phyloP scores from a whole-genome alignment of 2,329 filamentous ascomycete species.

The Ilyonectria destructans region DNA sequence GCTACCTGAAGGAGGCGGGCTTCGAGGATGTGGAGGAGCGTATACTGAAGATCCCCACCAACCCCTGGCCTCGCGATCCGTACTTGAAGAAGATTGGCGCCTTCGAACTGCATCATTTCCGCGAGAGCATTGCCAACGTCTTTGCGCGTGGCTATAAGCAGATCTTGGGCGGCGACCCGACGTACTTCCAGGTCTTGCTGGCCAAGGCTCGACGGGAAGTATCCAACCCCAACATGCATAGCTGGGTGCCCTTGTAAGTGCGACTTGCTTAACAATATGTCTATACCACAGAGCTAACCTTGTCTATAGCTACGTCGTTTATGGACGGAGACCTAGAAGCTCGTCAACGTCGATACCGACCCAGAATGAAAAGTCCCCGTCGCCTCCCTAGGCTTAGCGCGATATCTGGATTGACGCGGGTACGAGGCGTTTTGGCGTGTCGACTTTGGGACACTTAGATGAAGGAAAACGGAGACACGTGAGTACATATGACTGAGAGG shows the following conservation, averaged over 20 bases:
- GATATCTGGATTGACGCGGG: no score
- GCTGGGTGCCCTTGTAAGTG: slow-evolving; percentile 46
- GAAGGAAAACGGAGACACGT: no score
- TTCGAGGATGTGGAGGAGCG: slow-evolving; percentile 52
- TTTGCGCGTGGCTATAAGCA: slow-evolving; percentile 46
- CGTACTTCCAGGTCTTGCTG: slow-evolving; percentile 43
- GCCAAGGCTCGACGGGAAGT: slow-evolving; percentile 43
- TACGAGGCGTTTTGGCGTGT: neutral
- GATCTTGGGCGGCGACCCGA: slow-evolving; percentile 42
- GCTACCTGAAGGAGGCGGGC: slow-evolving; percentile 49
- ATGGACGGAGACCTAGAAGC: slow-evolving; percentile 29
- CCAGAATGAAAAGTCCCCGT: slow-evolving; percentile 2
- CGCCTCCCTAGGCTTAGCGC: neutral
- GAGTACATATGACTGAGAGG: no score
- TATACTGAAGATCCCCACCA: slow-evolving; percentile 51
- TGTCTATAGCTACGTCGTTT: slow-evolving; percentile 31
- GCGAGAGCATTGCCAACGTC: slow-evolving; percentile 42
- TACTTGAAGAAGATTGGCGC: slow-evolving; percentile 51
- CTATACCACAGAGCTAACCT: neutral
- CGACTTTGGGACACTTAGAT: no score
- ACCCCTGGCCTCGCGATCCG: slow-evolving; percentile 51
- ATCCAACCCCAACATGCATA: slow-evolving; percentile 43
- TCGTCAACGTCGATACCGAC: neutral
- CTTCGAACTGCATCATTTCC: slow-evolving; percentile 45
- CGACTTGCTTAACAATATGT: neutral